phyloP scores from a whole-genome alignment of 495 filamentous ascomycete genomes.

The Eremomyces bilateralis region DNA sequence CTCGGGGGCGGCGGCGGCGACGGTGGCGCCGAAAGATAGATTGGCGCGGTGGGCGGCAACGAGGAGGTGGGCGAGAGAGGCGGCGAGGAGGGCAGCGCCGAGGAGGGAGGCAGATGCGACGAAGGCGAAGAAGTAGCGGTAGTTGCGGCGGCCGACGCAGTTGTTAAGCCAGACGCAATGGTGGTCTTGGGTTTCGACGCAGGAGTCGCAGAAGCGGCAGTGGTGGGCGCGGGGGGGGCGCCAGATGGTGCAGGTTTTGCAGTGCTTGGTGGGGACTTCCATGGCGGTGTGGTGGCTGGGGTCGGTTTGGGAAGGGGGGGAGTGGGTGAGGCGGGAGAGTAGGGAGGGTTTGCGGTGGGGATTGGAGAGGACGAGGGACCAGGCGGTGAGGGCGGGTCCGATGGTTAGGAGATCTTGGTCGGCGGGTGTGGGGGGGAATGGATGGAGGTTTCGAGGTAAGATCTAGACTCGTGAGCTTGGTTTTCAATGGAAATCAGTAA shows the following conservation, averaged over 20 bases:
- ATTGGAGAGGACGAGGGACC: slow-evolving; percentile 69
- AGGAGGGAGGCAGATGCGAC: slow-evolving; percentile 56
- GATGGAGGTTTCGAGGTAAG: slow-evolving; percentile 63
- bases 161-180: slow-evolving; percentile 99
- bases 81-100: slow-evolving; percentile 49
- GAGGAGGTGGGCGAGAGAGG: slow-evolving; percentile 58
- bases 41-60: slow-evolving; percentile 37
- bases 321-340: slow-evolving; percentile 72
- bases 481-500: slow-evolving; percentile 4
- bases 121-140: slow-evolving; percentile 92
- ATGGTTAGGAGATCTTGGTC: slow-evolving; percentile 57
- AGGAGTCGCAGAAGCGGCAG: slow-evolving; percentile 91
- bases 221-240: slow-evolving; percentile 87
- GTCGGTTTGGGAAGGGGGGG: slow-evolving; percentile 69
- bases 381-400: slow-evolving; percentile 70
- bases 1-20: slow-evolving; percentile 28
- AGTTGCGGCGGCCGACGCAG: slow-evolving; percentile 91
- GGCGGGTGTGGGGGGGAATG: slow-evolving; percentile 32
- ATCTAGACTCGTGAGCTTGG: slow-evolving; percentile 28
- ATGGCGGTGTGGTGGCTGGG: slow-evolving; percentile 56
- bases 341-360: too few relatives aligned
- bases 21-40: slow-evolving; percentile 37
- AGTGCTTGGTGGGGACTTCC: slow-evolving; percentile 95
- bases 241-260: slow-evolving; percentile 92
- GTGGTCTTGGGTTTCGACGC: slow-evolving; percentile 92